These are phyloP conservation scores for Withania somnifera DNA, from an alignment of 305 asterid species.

Conservation along the genomic window DNA sequence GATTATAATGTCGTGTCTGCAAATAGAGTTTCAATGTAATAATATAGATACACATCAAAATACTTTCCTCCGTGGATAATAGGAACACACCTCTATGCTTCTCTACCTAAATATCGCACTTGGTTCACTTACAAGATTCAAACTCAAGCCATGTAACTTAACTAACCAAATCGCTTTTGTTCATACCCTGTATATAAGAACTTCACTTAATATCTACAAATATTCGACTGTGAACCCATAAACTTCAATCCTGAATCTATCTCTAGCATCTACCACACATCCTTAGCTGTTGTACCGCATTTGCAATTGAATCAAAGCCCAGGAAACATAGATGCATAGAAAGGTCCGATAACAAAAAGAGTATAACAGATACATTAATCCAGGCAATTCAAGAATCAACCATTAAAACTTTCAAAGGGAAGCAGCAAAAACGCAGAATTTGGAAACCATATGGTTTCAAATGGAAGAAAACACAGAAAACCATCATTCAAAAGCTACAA, in stretches of 20 bases:
- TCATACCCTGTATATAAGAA: not conserved
- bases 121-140: not conserved
- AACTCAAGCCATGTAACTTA: not conserved
- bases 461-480: not conserved
- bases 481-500: no score
- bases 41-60: no score
- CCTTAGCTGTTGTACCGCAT: not conserved
- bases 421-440: not conserved
- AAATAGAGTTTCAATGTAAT: no score
- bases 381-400: not conserved
- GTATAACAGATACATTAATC: not conserved
- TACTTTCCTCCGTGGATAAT: not conserved
- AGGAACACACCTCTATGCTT: not conserved
- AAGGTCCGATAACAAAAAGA: not conserved
- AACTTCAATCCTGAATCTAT: not conserved
- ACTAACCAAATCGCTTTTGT: not conserved
- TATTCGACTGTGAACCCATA: not conserved
- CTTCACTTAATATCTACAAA: not conserved
- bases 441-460: not conserved
- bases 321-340: not conserved
- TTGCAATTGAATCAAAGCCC: not conserved
- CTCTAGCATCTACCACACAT: not conserved
- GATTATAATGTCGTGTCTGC: no score
- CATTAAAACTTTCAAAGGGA: not conserved
- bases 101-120: not conserved